Base-by-base conservation (phyloP, 78 protist species). In the Dictyostelium intermedium region DNA sequence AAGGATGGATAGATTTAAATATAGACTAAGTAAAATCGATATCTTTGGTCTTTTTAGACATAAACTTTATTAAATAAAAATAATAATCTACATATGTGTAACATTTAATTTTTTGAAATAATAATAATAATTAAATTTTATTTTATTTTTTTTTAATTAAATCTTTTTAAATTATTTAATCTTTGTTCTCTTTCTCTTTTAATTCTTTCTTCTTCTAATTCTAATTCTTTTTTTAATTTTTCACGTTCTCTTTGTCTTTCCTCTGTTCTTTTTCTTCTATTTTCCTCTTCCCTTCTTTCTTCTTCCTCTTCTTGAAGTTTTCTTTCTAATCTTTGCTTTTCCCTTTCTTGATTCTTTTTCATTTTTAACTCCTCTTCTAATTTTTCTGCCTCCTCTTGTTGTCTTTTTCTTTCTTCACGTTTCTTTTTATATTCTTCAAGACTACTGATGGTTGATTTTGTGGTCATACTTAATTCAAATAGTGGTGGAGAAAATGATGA, bases 131-230 rank as follows among this genome's bases (percentile, higher is more conserved):
- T 70, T 25, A 10, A 32, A 11, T 70, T 11, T 70, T 32, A 4
- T 32, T 70, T 10, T 30, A 32, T 4, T 72, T 5, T 72, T 32
- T 32, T 30, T 72, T 14, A 30, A 72, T 30, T 32, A 32, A 72
- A 32, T 32, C 35, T 56, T 56, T 56, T 56, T 41, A 87, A 30
- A 61, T 61, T 76, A 18, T 23, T 20, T 23, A 78, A 20, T 63
- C 93, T 76, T 25, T 76, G 85, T 79, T 87, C 85, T 60, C 93
- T 76, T 63, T 87, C 85, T 63, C 61, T 34, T 45, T 87, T 60
- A 16, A 87, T 78, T 66, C 70, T 87, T 30, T 45, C 43, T 20
- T 87, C 93, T 87, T 87, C 93, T n/a, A 79, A 39, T 43, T 87
- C 93, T 2, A 87, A 60, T 63, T 66, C 66, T 16, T 39, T 82